Conservation (phyloP, 2,329 filamentous ascomycete genomes). For the Apiospora rasikravindrae region DNA sequence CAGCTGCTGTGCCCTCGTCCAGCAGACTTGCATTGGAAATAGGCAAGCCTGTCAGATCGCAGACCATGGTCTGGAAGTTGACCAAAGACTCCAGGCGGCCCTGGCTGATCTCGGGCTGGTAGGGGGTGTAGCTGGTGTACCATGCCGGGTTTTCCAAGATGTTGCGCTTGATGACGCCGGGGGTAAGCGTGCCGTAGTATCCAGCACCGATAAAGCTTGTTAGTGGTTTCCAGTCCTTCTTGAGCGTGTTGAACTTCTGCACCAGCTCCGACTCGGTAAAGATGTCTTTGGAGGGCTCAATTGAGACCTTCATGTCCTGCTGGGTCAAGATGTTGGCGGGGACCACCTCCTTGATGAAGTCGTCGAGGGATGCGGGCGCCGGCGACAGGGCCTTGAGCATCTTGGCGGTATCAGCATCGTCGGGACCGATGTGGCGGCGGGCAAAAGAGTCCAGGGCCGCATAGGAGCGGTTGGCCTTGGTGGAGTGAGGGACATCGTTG, state of each 20-base stretch:
- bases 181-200: conserved; percentile 86
- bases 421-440: conserved; percentile 86
- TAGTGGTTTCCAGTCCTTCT: conserved; percentile 38
- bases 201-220: conserved; percentile 83
- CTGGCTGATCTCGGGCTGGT: conserved; percentile 97
- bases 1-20: conserved; percentile 90
- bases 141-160: conserved; percentile 91
- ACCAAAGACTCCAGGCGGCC: conserved; percentile 88
- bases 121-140: conserved; percentile 98
- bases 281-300: conserved; percentile 45
- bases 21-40: conserved; percentile 91
- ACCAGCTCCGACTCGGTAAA: conserved; percentile 66
- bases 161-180: conserved; percentile 90
- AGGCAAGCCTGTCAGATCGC: conserved; percentile 83
- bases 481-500: conserved; percentile 30
- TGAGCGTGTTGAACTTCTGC: conserved; percentile 43
- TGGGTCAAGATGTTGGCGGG: conserved; percentile 78
- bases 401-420: conserved; percentile 67
- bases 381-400: conserved; percentile 85
- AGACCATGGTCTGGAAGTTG: conserved; percentile 94
- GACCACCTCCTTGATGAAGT: conserved; percentile 84
- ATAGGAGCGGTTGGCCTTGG: conserved; percentile 25
- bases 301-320: conserved; percentile 60
- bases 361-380: conserved; percentile 74
- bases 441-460: conserved; percentile 68